Evolutionary conservation across 2,329 filamentous ascomycete species (phyloP), one percentile per base, ranked within the genome.

Genomic region (Xylaria multiplex): DNA sequence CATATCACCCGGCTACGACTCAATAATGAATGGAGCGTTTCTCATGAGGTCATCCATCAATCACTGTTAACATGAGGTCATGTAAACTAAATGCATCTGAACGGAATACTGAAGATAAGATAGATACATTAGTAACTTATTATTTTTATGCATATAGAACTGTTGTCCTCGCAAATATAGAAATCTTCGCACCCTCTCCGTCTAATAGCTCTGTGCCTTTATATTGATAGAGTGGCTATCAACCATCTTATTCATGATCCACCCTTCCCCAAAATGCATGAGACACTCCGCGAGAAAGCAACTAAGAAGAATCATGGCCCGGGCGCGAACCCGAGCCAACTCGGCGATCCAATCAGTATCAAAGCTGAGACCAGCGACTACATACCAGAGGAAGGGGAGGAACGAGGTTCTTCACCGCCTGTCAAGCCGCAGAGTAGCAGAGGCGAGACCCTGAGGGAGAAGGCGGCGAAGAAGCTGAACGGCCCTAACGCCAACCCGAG

Each of bases 271-370:
- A 68, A 27, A 43, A 74, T 75, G 73, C 67, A 67, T 16, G 73
- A 75, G 42, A 76, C 69, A 2, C 69, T 76, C 48, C 73, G 74
- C 61, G 73, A 76, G 42, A 75, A 74, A 57, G 74, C 75, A 6
- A 55, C 56, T 56, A 73, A 76, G 66, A 74, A 76, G 52, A 50
- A 75, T 4, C 69, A 76, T 22, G 76, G 76, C 42, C 69, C 74
- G 3, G 67, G 69, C 56, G 75, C 76, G 13, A 76, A 83, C 66
- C 78, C 78, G 5, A 77, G 75, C 59, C 77, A 77, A 69, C 71
- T 81, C 7, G 79, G 79, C 32, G 80, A 81, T 55, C 79, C 79
- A 2, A 75, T 80, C 40, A 80, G 77, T 54, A 45, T 80, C 32
- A 80, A 81, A 65, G 79, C 78, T 7, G 80, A 81, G 64, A 76